Conservation (phyloP, 1,139 yeast species). For the Kodamaea ohmeri region DNA sequence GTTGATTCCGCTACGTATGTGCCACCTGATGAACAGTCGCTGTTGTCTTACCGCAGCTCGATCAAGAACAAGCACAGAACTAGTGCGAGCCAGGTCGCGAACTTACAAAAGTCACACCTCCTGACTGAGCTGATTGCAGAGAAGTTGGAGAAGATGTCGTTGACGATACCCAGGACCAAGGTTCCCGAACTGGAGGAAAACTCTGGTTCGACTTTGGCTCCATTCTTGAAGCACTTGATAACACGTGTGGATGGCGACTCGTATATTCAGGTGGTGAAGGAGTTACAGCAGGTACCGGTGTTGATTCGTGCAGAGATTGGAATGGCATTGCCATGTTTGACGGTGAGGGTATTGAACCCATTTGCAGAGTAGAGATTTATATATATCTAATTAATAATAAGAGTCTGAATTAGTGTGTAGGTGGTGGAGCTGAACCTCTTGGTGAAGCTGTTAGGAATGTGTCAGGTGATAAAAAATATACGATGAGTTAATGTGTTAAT, state of each 20-base stretch:
- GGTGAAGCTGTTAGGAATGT: too few species aligned
- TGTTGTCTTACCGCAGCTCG: constrained; percentile 72
- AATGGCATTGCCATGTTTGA: constrained; percentile 91
- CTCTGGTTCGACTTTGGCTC: constrained; percentile 43
- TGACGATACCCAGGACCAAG: constrained; percentile 51
- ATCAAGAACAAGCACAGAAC: constrained; percentile 78
- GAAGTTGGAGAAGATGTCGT: constrained; percentile 48
- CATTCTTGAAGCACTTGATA: constrained; percentile 54
- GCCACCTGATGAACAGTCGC: constrained; percentile 82
- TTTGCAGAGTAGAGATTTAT: constrained; percentile 35
- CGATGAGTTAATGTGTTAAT: too few species aligned
- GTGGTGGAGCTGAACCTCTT: background rate
- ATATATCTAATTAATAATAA: background rate
- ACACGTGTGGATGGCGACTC: constrained; percentile 63
- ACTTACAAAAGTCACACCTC: constrained; percentile 38
- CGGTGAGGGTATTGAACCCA: constrained; percentile 92
- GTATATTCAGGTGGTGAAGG: constrained; percentile 74
- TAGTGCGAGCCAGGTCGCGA: constrained; percentile 69
- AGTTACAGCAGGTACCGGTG: constrained; percentile 77
- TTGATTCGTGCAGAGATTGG: constrained; percentile 89
- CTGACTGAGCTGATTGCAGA: constrained; percentile 43
- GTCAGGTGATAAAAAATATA: too few species aligned
- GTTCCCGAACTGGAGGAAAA: constrained; percentile 31
- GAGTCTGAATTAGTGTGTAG: background rate
- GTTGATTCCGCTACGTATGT: constrained; percentile 87